A percentile compares a stretch with the other conserved stretches of the same genome.
phyloP scores from a whole-genome alignment of 345 rosid genomes.

The Populus nigra region DNA sequence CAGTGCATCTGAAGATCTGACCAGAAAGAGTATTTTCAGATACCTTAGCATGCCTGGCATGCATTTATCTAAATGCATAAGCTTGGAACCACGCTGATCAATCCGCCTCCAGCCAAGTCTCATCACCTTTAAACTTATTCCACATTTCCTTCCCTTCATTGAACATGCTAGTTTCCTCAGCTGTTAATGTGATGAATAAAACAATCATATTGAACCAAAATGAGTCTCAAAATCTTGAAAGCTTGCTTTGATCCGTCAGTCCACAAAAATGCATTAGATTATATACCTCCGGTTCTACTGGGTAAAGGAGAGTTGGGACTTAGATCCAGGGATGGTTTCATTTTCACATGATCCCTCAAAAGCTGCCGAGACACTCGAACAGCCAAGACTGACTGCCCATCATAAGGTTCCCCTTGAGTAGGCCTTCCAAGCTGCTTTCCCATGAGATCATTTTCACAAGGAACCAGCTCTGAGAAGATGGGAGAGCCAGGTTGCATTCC shows the following conservation, averaged over 20 bases:
- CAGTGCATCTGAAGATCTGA: slow-evolving; percentile 11
- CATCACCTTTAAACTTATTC: slow-evolving; percentile 21
- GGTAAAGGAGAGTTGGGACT: slow-evolving; percentile 43
- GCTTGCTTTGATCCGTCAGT: background rate
- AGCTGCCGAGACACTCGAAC: slow-evolving; percentile 69
- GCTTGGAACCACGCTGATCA: slow-evolving; percentile 5
- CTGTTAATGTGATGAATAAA: slow-evolving; percentile 19
- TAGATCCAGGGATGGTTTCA: slow-evolving; percentile 51
- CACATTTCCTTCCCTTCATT: slow-evolving; percentile 18
- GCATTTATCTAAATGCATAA: slow-evolving; percentile 5
- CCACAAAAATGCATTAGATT: slow-evolving; percentile 8
- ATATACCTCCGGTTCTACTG: slow-evolving; percentile 36
- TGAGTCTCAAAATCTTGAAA: slow-evolving; percentile 13
- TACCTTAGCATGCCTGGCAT: slow-evolving; percentile 8
- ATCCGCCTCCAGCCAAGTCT: slow-evolving; percentile 12
- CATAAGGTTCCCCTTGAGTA: slow-evolving; percentile 25
- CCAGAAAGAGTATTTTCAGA: slow-evolving; percentile 11
- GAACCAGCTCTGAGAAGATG: slow-evolving; percentile 49
- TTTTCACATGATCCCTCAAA: slow-evolving; percentile 53
- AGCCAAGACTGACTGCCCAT: slow-evolving; percentile 50
- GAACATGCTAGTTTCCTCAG: slow-evolving; percentile 21
- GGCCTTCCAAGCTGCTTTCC: slow-evolving; percentile 41
- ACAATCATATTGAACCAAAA: slow-evolving; percentile 17
- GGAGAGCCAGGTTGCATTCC: slow-evolving; percentile 51
- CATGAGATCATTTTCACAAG: slow-evolving; percentile 33